Evolutionary conservation across 140 eudicot genomes (phyloP), one percentile per base, ranked within the genome.

Genomic region (Stevia rebaudiana): DNA sequence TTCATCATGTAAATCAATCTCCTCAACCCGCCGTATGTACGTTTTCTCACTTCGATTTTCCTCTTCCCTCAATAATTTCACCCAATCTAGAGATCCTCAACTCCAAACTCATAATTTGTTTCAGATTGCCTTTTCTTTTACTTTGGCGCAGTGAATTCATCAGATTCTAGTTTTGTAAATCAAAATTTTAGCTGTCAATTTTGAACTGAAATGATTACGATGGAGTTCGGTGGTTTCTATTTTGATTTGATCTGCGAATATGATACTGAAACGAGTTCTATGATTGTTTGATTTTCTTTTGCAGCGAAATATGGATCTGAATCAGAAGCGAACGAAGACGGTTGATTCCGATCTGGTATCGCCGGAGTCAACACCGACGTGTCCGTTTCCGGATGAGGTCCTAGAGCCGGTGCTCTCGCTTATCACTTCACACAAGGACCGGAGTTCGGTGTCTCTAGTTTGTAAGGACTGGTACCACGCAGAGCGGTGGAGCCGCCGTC

Each of bases 401-500:
- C 18, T 88, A 24, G 94, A 82, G 28, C 80, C 76, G 25, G 94
- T 88, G 1, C 72, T 88, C 13, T 76, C 89, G 21, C 69, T 88
- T 17, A 36, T 84, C 30, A 69, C 51, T 47, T 78, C 86, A 3
- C 71, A 76, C 74, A 82, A 76, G 56, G 94, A 88, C 72, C 76
- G 94, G n/a, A 85, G 78, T 69, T 78, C 87, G 30, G 81, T 77
- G 5, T 84, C 94, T 2, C 80, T 80, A 1, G 96, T 88, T 11
- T 86, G 90, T 39, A 88, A 82, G 33, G 84, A 80, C 28, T 88
- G 89, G 90, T 88, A 88, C 79, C 61, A 80, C 65, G 94, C 89
- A 8, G 96, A 88, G 68, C 77, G 94, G 5, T 78, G 87, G 85
- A 78, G 80, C 24, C 63, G 94, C 71, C 76, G 83, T 35, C 83